Evolutionary conservation across 2,329 filamentous ascomycete species (phyloP).

Genomic region (Exophiala dermatitidis): DNA sequence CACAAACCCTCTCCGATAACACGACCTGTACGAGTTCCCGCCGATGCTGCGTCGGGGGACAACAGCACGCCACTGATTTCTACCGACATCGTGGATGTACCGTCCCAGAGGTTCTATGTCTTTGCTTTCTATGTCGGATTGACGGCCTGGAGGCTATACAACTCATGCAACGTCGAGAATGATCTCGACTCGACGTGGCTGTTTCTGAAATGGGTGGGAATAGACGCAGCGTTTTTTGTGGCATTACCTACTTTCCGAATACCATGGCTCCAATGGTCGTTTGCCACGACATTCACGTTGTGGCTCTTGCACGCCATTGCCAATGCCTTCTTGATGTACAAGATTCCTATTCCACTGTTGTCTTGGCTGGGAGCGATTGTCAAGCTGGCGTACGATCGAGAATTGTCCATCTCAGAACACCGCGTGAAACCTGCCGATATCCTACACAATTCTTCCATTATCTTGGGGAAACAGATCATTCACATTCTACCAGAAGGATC

Average conservation of each 20-base stretch:
- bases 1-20: slow-evolving; percentile 24
- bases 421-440: slow-evolving; percentile 83
- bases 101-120: slow-evolving; percentile 82
- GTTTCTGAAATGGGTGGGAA: slow-evolving; percentile 85
- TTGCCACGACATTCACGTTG: slow-evolving; percentile 61
- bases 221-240: slow-evolving; percentile 83
- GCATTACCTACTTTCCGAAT: slow-evolving; percentile 80
- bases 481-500: slow-evolving; percentile 96
- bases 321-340: slow-evolving; percentile 88
- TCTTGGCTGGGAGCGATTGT: slow-evolving; percentile 64
- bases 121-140: slow-evolving; percentile 69
- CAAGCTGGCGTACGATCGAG: slow-evolving; percentile 83
- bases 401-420: slow-evolving; percentile 86
- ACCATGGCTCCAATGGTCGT: slow-evolving; percentile 92
- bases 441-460: slow-evolving; percentile 84
- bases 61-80: slow-evolving; percentile 63
- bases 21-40: slow-evolving; percentile 11
- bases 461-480: slow-evolving; percentile 93
- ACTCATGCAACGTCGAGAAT: slow-evolving; percentile 73
- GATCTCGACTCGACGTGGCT: slow-evolving; percentile 81
- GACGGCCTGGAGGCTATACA: slow-evolving; percentile 76
- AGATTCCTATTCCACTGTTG: slow-evolving; percentile 70
- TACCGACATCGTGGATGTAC: slow-evolving; percentile 73
- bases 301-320: slow-evolving; percentile 65
- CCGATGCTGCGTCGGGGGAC: slow-evolving; percentile 15